Base-by-base conservation (phyloP, 2,329 filamentous ascomycete genomes). In the Xylariales sp. region DNA sequence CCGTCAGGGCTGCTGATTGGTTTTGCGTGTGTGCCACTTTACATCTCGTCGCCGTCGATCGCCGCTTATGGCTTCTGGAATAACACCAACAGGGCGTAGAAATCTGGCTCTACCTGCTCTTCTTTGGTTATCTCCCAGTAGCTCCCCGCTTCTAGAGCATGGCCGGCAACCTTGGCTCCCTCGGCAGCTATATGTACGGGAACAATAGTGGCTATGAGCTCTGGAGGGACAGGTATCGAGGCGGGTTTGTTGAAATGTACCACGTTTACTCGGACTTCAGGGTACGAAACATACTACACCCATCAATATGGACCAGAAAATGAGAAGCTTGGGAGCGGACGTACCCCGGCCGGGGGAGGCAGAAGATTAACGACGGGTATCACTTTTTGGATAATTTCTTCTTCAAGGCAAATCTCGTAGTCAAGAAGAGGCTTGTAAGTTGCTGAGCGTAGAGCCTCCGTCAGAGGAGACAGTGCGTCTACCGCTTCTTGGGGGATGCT, bases 81-180 rank as follows among this genome's bases (percentile, higher is more conserved):
- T 46, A 59, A 18, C 14, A 59, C 56, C 56, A 59, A 36, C 30
- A 59, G 43, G 10, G 56, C 56, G 46, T 59, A 59, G 43, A 59
- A 59, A 28, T 48, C 46, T 16, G 56, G 56, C 43, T 59, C 56
- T 49, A 59, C 56, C 56, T 49, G 56, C 56, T 49, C 43, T 4
- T 59, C 56, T 59, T 59, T 59, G 56, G 43, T 59, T 16, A 59
- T 59, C 12, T 48, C 56, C 56, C 56, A 59, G 46, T 59, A 59
- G 9, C 36, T 2, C 28, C 39, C 56, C 3, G 3, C 56, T 6
- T 18, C 46, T 49, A 59, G 28, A 7, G 23, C 5, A 36, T 49
- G 28, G 3, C 56, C 56, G 12, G 56, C 56, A 18, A 59, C 18
- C 28, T 36, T 59, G 39, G 56, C 56, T n/a, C 32, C 43, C 28